phyloP scores from a whole-genome alignment of 257 asterid species.

The Nicotiana sylvestris region DNA sequence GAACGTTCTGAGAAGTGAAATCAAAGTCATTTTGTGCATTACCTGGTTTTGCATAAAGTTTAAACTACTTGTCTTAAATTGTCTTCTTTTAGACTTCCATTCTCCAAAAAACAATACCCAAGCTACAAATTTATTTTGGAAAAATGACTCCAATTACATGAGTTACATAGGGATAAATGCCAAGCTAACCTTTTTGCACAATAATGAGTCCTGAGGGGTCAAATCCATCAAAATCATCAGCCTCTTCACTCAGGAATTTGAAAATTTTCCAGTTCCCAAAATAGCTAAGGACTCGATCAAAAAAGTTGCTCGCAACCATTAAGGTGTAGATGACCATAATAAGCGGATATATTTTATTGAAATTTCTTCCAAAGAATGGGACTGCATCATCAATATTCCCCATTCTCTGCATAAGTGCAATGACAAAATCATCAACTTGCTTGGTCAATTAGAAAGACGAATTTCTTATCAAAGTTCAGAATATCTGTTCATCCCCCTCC shows the following conservation, averaged over 20 bases:
- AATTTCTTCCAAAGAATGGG: slow-evolving; percentile 78
- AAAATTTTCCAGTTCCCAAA: slow-evolving; percentile 74
- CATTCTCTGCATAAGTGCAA: slow-evolving; percentile 55
- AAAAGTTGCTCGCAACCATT: slow-evolving; percentile 59
- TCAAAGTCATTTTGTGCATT: slow-evolving; percentile 6
- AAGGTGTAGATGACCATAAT: slow-evolving; percentile 71
- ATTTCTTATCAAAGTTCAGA: neutral
- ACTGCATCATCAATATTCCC: slow-evolving; percentile 84
- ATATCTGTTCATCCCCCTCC: slow-evolving; percentile 2
- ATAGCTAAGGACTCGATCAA: slow-evolving; percentile 46
- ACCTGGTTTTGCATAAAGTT: neutral
- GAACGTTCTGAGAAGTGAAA: slow-evolving; percentile 43
- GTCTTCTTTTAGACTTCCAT: neutral
- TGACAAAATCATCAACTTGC: slow-evolving; percentile 10
- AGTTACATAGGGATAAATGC: neutral
- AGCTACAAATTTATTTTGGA: neutral
- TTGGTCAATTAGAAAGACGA: neutral
- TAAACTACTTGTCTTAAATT: neutral
- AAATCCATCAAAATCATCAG: slow-evolving; percentile 64
- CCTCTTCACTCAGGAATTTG: slow-evolving; percentile 47
- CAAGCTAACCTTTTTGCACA: slow-evolving; percentile 50
- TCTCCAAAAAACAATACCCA: neutral
- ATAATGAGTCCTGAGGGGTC: slow-evolving; percentile 65
- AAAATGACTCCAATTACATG: neutral
- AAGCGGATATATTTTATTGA: slow-evolving; percentile 74